Conservation (phyloP, 2,329 filamentous ascomycete species). For the Sphaerostilbella broomeana region DNA sequence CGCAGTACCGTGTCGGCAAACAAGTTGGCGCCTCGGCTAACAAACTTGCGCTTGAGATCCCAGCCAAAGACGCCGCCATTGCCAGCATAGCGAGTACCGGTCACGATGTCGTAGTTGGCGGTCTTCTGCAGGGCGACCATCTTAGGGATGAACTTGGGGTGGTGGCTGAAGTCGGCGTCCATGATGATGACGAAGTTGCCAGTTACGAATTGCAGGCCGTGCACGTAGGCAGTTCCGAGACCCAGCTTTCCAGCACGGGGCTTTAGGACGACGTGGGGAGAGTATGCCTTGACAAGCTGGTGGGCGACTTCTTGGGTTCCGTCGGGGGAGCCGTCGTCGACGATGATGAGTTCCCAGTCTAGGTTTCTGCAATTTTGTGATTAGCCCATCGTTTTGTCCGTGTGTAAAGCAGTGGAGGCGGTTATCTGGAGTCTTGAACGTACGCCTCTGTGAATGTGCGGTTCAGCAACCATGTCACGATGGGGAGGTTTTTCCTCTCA, state of each 20-base stretch:
- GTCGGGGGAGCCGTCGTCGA: slow-evolving; percentile 96
- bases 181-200: slow-evolving; percentile 99
- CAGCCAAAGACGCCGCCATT: slow-evolving; percentile 89
- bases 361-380: slow-evolving; percentile 60
- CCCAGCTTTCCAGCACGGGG: slow-evolving; percentile 90
- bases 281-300: slow-evolving; percentile 83
- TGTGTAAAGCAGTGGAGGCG: not conserved
- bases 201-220: slow-evolving; percentile 81
- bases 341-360: slow-evolving; percentile 95
- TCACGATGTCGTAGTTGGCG: slow-evolving; percentile 90
- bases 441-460: slow-evolving; percentile 86
- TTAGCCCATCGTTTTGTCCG: not conserved
- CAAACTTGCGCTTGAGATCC: slow-evolving; percentile 87
- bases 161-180: slow-evolving; percentile 98
- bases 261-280: slow-evolving; percentile 73
- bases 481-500: slow-evolving; percentile 92
- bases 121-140: slow-evolving; percentile 79
- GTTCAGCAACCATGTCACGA: slow-evolving; percentile 90
- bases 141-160: slow-evolving; percentile 95
- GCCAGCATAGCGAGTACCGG: slow-evolving; percentile 87
- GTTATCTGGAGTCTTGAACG: slow-evolving; percentile 22
- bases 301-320: slow-evolving; percentile 85
- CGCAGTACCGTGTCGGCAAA: slow-evolving; percentile 92
- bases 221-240: slow-evolving; percentile 93
- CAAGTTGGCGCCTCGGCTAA: slow-evolving; percentile 82